phyloP scores from a whole-genome alignment of 2,329 filamentous ascomycete genomes.

The Capronia americana region DNA sequence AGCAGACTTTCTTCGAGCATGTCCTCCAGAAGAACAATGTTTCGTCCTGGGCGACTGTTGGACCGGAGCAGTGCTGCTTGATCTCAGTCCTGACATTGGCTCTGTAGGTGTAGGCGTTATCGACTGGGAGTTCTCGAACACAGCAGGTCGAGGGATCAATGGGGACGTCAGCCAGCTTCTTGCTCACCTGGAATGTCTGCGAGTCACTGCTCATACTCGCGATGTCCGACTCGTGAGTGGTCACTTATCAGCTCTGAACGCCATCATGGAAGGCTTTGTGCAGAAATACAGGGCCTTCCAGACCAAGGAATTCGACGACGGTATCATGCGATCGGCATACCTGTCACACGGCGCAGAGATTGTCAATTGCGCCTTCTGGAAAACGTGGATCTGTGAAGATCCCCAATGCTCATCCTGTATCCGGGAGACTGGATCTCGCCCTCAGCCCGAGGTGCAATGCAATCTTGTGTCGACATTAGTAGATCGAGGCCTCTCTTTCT shows the following conservation, averaged over 20 bases:
- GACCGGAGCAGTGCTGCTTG: slow-evolving; percentile 24
- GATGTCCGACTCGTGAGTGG: neutral
- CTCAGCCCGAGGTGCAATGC: neutral
- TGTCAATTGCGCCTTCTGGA: slow-evolving; percentile 24
- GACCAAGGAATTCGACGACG: neutral
- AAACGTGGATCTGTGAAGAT: slow-evolving; percentile 21
- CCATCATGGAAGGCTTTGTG: slow-evolving; percentile 13
- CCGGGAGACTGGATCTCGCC: neutral
- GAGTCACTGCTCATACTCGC: slow-evolving; percentile 9
- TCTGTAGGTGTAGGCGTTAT: slow-evolving; percentile 16
- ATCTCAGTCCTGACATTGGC: neutral
- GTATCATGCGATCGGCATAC: slow-evolving; percentile 15
- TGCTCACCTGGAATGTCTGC: slow-evolving; percentile 24
- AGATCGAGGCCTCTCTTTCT: slow-evolving; percentile 3
- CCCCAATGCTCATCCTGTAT: neutral
- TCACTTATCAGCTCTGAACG: slow-evolving; percentile 17
- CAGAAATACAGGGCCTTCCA: neutral
- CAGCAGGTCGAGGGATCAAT: slow-evolving; percentile 18
- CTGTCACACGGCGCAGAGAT: slow-evolving; percentile 20
- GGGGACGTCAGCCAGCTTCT: slow-evolving; percentile 27
- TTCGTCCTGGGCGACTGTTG: slow-evolving; percentile 26
- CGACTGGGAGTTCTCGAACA: slow-evolving; percentile 28
- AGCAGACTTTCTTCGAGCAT: slow-evolving; percentile 17
- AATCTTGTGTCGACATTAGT: neutral
- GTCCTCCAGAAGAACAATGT: slow-evolving; percentile 11